Evolutionary conservation across 345 rosid genomes (phyloP).

Genomic region (Gossypium sturtianum): DNA sequence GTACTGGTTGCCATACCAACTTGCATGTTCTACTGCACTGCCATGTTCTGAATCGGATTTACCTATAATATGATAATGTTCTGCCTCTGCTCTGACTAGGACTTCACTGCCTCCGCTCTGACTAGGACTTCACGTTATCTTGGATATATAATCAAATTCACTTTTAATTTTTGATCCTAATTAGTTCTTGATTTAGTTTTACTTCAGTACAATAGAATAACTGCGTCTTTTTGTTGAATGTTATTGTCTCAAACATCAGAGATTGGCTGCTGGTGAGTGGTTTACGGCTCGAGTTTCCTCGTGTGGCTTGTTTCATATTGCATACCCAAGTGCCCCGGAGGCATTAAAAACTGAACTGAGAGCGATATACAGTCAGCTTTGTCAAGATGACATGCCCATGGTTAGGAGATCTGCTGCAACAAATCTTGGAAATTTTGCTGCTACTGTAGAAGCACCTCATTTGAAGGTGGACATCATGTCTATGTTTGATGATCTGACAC

Average conservation of each 20-base stretch:
- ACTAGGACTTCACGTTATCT: not conserved
- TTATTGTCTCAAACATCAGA: conserved; percentile 27
- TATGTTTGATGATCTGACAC: conserved; percentile 30
- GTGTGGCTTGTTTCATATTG: conserved; percentile 72
- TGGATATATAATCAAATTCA: not conserved
- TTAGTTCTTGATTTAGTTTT: not conserved
- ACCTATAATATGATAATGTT: not conserved
- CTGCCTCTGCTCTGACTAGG: not conserved
- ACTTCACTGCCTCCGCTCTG: not conserved
- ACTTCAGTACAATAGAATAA: not conserved
- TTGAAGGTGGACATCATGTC: conserved; percentile 52
- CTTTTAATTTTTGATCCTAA: not conserved
- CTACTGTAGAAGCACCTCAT: conserved; percentile 61
- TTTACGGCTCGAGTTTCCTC: conserved; percentile 80
- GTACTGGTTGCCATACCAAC: too few species aligned
- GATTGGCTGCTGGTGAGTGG: conserved; percentile 79
- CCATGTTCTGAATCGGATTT: not conserved
- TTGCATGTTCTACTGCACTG: not conserved
- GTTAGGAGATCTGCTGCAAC: conserved; percentile 80
- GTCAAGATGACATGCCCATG: conserved; percentile 91
- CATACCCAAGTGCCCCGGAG: conserved; percentile 67
- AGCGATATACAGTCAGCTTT: conserved; percentile 53
- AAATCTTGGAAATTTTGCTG: conserved; percentile 70
- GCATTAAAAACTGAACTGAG: conserved; percentile 52
- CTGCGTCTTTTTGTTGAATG: not conserved